Conservation (phyloP, 306 rosid species). For the Hylodesmum podocarpum region DNA sequence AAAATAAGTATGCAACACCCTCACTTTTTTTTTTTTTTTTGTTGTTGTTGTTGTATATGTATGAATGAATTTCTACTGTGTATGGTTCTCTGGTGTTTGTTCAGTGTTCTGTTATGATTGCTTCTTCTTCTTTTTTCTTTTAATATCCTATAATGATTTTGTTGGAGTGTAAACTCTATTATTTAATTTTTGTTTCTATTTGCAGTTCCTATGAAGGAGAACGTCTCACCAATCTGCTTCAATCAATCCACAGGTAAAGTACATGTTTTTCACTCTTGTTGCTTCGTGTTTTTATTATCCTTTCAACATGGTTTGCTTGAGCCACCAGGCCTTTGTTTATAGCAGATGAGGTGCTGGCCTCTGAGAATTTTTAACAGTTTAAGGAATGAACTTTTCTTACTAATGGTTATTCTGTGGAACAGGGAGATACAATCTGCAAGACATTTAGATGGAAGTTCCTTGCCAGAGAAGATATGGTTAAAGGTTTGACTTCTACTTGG, state of each 20-base stretch:
- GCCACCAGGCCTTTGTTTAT: background rate
- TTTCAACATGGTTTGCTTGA: constrained; percentile 9
- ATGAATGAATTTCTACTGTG: background rate
- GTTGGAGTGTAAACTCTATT: background rate
- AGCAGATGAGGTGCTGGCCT: background rate
- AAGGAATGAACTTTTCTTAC: constrained; percentile 17
- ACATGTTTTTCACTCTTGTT: background rate
- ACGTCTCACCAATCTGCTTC: constrained; percentile 51
- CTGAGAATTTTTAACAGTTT: constrained; percentile 4
- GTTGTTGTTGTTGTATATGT: too few relatives aligned
- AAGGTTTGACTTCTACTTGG: constrained; percentile 48
- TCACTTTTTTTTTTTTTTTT: background rate
- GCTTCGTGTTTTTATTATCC: background rate
- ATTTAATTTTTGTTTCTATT: background rate
- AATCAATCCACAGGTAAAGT: constrained; percentile 54
- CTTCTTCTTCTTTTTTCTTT: background rate
- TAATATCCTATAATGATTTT: background rate
- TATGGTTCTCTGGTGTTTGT: background rate
- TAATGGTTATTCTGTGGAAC: constrained; percentile 15
- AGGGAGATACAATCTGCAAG: constrained; percentile 61
- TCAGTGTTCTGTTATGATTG: background rate
- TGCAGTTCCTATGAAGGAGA: constrained; percentile 65
- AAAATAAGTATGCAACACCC: constrained; percentile 29
- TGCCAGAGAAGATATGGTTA: constrained; percentile 81
- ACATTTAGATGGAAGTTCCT: constrained; percentile 42